These are phyloP conservation scores for Trametes cubensis DNA, from an alignment of 768 basidiomycete genomes.

Conservation along the genomic window DNA sequence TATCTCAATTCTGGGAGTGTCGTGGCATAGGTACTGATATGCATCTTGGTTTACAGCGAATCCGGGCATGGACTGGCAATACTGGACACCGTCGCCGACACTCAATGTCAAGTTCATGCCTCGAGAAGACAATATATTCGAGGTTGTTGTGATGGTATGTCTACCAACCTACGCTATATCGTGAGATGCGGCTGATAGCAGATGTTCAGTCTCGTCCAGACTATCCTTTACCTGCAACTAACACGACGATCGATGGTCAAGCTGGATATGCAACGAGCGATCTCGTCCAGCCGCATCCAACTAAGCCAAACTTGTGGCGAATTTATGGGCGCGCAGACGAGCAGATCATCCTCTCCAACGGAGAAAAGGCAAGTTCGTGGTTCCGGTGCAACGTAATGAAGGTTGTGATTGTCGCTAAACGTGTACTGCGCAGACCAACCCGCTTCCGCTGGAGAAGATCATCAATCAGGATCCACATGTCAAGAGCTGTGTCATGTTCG, in stretches of 20 bases:
- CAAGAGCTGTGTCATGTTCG: constrained; percentile 42
- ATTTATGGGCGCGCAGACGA: constrained; percentile 50
- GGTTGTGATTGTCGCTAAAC: neutral
- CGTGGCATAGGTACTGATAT: neutral
- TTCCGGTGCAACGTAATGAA: neutral
- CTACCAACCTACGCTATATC: neutral
- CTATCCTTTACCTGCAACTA: constrained; percentile 4
- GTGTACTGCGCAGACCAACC: constrained; percentile 37
- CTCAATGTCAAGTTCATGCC: neutral
- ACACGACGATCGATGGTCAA: constrained; percentile 31
- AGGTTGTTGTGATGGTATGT: constrained; percentile 12
- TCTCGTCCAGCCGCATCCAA: constrained; percentile 45
- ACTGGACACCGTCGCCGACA: neutral
- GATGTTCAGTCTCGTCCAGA: neutral
- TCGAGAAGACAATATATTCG: constrained; percentile 2
- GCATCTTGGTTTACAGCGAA: neutral
- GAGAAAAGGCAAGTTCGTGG: constrained; percentile 39
- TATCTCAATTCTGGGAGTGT: neutral
- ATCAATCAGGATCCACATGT: constrained; percentile 40
- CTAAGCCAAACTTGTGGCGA: constrained; percentile 40
- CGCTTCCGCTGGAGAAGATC: constrained; percentile 42
- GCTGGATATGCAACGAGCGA: constrained; percentile 44
- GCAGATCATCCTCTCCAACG: constrained; percentile 47
- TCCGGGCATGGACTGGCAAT: constrained; percentile 21
- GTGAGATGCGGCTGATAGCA: neutral